Conservation (phyloP, 768 basidiomycete species). For the Collybiopsis luxurians region DNA sequence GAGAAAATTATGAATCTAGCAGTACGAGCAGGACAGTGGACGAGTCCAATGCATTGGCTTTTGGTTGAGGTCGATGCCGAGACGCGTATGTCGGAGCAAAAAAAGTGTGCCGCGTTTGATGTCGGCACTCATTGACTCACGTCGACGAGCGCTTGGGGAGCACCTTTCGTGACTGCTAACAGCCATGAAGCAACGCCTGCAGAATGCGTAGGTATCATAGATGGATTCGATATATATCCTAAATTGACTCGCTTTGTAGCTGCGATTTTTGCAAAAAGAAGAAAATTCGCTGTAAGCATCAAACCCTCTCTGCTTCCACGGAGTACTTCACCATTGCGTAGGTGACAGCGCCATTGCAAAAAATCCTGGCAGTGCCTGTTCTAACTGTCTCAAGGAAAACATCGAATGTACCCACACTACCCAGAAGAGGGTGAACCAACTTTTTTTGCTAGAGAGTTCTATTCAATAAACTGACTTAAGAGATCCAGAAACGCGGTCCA, state of each 20-base stretch:
- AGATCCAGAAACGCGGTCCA: conserved; percentile 37
- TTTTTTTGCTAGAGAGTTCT: neutral
- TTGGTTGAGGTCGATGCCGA: too few species aligned
- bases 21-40: neutral
- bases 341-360: conserved; percentile 41
- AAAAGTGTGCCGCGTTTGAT: too few species aligned
- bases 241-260: too few species aligned
- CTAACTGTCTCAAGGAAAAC: conserved; percentile 33
- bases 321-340: conserved; percentile 2
- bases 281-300: neutral
- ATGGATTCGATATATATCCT: too few species aligned
- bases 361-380: conserved; percentile 34
- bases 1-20: neutral
- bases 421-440: conserved; percentile 32
- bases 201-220: too few species aligned
- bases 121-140: too few species aligned
- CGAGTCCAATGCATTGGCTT: too few species aligned
- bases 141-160: too few species aligned
- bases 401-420: conserved; percentile 38
- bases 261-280: neutral
- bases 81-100: too few species aligned
- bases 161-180: too few species aligned
- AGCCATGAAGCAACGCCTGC: too few species aligned
- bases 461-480: neutral
- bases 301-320: too few species aligned